Conservation (phyloP, 2,329 filamentous ascomycete species). For the Colletotrichum sp. region DNA sequence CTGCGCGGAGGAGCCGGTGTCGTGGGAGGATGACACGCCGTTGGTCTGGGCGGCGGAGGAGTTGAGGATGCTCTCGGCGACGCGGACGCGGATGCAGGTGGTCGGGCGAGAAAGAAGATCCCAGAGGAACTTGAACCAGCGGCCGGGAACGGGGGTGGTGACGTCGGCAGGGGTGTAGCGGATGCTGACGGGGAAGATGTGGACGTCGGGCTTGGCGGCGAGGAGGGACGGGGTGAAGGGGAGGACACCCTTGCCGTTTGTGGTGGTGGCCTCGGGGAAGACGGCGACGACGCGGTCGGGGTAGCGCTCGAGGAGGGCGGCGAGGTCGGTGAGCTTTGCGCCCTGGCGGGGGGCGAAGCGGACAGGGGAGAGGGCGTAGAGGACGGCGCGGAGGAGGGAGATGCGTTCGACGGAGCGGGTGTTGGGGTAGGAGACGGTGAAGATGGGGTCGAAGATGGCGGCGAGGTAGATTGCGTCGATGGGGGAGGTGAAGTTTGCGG, state of each 20-base stretch:
- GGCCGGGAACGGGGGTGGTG: conserved; percentile 84
- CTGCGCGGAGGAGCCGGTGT: conserved; percentile 32
- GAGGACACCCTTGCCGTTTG: conserved; percentile 89
- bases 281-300: conserved; percentile 81
- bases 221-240: conserved; percentile 82
- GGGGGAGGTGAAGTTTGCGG: conserved; percentile 89
- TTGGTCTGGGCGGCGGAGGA: conserved; percentile 43
- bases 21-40: conserved; percentile 32
- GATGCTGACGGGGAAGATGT: conserved; percentile 89
- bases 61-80: conserved; percentile 76
- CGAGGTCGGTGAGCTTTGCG: conserved; percentile 62
- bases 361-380: conserved; percentile 72
- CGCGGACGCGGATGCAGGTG: conserved; percentile 88
- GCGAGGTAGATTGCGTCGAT: conserved; percentile 94
- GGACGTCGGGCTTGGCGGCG: conserved; percentile 67
- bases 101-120: conserved; percentile 82
- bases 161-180: conserved; percentile 89
- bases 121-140: conserved; percentile 80
- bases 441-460: conserved; percentile 94
- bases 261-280: conserved; percentile 94
- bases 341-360: conserved; percentile 48
- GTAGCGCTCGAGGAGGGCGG: conserved; percentile 68
- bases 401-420: conserved; percentile 77
- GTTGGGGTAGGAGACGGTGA: conserved; percentile 82
- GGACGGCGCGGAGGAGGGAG: conserved; percentile 76